phyloP scores from a whole-genome alignment of 805 yeast species.

The Dipodascus albidus region DNA sequence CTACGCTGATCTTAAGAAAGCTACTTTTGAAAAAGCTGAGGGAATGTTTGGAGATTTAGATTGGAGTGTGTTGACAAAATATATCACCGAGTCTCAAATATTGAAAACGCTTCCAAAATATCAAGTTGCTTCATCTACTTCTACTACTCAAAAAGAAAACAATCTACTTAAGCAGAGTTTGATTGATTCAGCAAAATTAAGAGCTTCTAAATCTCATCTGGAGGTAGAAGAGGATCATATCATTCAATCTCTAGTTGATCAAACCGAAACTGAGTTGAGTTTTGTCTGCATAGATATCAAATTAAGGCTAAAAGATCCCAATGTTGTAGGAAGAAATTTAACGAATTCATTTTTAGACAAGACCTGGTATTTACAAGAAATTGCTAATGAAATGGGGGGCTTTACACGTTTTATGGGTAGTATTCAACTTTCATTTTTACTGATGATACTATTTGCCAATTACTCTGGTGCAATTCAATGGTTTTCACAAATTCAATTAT shows the following conservation, averaged over 20 bases:
- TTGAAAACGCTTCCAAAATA: conserved; percentile 20
- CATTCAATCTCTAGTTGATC: conserved; percentile 25
- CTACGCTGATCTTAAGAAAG: conserved; percentile 12
- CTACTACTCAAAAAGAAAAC: conserved; percentile 42
- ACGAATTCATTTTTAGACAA: conserved; percentile 49
- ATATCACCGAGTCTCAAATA: conserved; percentile 21
- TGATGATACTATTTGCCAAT: conserved; percentile 45
- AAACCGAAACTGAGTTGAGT: conserved; percentile 27
- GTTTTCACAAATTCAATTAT: conserved; percentile 38
- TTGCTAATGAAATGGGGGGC: conserved; percentile 24
- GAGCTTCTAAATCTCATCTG: conserved; percentile 8
- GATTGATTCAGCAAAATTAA: conserved; percentile 18
- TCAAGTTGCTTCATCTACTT: conserved; percentile 29
- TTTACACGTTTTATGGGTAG: conserved; percentile 35
- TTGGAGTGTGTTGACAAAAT: conserved; percentile 22
- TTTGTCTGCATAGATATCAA: conserved; percentile 35
- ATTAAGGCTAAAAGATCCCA: conserved; percentile 27
- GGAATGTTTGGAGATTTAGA: neutral
- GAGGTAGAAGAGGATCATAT: conserved; percentile 25
- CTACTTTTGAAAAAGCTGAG: neutral
- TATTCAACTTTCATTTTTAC: conserved; percentile 39
- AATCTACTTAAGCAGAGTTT: conserved; percentile 30
- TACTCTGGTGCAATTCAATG: conserved; percentile 55
- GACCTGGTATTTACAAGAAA: conserved; percentile 41
- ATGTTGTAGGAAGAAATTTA: conserved; percentile 27